Evolutionary conservation across 1,139 yeast genomes (phyloP).

Genomic region (Kurtzmaniella quercitrusa): DNA sequence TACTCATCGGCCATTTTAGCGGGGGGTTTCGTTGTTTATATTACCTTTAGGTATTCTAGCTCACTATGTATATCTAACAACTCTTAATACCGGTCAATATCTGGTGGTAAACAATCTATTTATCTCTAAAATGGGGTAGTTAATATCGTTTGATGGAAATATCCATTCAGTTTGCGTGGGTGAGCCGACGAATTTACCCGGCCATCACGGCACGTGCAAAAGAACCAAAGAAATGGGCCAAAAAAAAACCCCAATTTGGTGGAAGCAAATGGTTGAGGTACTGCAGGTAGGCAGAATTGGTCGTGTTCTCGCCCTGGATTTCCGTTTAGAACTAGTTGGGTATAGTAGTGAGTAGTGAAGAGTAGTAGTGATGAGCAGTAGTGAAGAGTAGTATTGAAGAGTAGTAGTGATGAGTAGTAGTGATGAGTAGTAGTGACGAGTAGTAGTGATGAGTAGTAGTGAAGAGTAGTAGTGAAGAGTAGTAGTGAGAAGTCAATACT

Average conservation of each 20-base stretch:
- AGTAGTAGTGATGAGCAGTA: too few relatives aligned
- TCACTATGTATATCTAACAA: background rate
- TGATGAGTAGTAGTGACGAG: too few relatives aligned
- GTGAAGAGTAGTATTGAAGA: too few relatives aligned
- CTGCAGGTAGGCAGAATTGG: too few relatives aligned
- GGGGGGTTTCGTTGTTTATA: background rate
- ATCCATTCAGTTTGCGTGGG: background rate
- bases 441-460: too few relatives aligned
- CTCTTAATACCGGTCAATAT: background rate
- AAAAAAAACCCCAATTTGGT: background rate
- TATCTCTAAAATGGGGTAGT: background rate
- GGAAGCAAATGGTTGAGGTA: background rate
- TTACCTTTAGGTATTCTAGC: background rate
- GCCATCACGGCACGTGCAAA: background rate
- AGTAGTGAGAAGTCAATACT: too few relatives aligned
- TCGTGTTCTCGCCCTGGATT: too few relatives aligned
- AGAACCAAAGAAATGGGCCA: background rate
- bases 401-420: too few relatives aligned
- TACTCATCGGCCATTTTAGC: constrained; percentile 4
- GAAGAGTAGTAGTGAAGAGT: too few relatives aligned
- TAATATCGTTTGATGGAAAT: background rate
- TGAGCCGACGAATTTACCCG: constrained; percentile 2
- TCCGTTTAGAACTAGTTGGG: too few relatives aligned
- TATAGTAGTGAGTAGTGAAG: background rate
- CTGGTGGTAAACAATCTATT: background rate